Evolutionary conservation across 108 stramenopile species (phyloP).

Genomic region (Nitzschia sp.): DNA sequence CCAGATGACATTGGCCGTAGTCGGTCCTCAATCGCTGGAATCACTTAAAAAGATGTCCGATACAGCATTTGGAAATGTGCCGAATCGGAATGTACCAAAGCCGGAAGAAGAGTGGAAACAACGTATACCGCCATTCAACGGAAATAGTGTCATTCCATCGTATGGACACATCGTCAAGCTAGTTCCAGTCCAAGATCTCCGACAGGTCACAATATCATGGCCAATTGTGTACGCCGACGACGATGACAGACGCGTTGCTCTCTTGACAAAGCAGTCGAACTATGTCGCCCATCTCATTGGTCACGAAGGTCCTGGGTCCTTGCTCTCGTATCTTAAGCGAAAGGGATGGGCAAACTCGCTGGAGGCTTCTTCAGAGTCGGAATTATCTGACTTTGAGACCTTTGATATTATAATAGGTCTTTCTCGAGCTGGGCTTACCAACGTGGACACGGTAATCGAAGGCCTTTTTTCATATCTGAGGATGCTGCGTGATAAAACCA

Average conservation of each 20-base stretch:
- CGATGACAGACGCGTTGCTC: slow-evolving; percentile 45
- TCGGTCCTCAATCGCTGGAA: slow-evolving; percentile 75
- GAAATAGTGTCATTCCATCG: slow-evolving; percentile 57
- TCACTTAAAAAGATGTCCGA: slow-evolving; percentile 71
- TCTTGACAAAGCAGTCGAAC: slow-evolving; percentile 61
- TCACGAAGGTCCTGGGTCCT: slow-evolving; percentile 86
- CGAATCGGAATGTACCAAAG: slow-evolving; percentile 50
- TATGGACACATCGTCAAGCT: slow-evolving; percentile 64
- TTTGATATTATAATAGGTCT: slow-evolving; percentile 83
- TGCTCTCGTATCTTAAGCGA: slow-evolving; percentile 78
- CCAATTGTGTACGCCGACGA: slow-evolving; percentile 68
- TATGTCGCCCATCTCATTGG: slow-evolving; percentile 85
- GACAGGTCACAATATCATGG: slow-evolving; percentile 78
- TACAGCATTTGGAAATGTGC: slow-evolving; percentile 78
- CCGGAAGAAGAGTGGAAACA: slow-evolving; percentile 77
- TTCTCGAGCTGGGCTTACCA: slow-evolving; percentile 70
- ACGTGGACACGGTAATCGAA: slow-evolving; percentile 66
- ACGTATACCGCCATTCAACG: slow-evolving; percentile 53
- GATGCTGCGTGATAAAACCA: slow-evolving; percentile 56
- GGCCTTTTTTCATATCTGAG: slow-evolving; percentile 74
- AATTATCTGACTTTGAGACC: slow-evolving; percentile 76
- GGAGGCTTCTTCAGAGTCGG: slow-evolving; percentile 45
- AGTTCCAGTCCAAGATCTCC: slow-evolving; percentile 79
- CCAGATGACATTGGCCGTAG: slow-evolving; percentile 91
- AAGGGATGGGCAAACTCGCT: slow-evolving; percentile 83